Conservation (phyloP, 1,284 basidiomycete species). For the Pyrrhoderma lamaoense region DNA sequence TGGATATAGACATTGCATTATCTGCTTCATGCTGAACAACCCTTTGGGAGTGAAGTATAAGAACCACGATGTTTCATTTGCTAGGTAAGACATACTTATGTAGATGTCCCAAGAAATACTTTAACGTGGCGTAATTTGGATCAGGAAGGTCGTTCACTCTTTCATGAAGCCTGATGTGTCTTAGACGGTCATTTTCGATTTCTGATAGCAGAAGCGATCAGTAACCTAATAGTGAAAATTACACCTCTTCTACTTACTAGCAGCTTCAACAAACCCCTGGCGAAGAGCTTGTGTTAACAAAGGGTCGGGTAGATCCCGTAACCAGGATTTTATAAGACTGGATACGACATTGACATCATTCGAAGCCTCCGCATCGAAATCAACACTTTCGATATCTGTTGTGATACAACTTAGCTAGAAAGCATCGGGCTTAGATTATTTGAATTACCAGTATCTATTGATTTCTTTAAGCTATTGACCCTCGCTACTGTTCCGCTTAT, state of each 20-base stretch:
- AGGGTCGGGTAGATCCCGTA: constrained; percentile 94
- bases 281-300: constrained; percentile 82
- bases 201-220: constrained; percentile 37
- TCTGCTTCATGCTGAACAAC: constrained; percentile 65
- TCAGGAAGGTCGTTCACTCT: constrained; percentile 97
- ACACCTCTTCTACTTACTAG: constrained; percentile 54
- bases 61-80: neutral
- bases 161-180: constrained; percentile 94
- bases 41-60: constrained; percentile 33
- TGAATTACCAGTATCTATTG: constrained; percentile 74
- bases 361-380: constrained; percentile 80
- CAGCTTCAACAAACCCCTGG: constrained; percentile 90
- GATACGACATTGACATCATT: constrained; percentile 95
- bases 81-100: constrained; percentile 52
- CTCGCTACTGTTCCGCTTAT: constrained; percentile 89
- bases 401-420: neutral
- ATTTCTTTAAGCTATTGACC: constrained; percentile 77
- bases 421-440: neutral
- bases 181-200: constrained; percentile 87
- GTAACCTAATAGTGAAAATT: neutral
- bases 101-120: constrained; percentile 92
- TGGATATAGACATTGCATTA: constrained; percentile 93
- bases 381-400: constrained; percentile 77
- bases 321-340: constrained; percentile 91
- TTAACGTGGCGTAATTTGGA: constrained; percentile 95